Percentiles rank a stretch among this genome's conserved stretches.
These are phyloP conservation scores for Monilinia polystroma DNA, from an alignment of 2,329 filamentous ascomycete species.

Conservation along the genomic window DNA sequence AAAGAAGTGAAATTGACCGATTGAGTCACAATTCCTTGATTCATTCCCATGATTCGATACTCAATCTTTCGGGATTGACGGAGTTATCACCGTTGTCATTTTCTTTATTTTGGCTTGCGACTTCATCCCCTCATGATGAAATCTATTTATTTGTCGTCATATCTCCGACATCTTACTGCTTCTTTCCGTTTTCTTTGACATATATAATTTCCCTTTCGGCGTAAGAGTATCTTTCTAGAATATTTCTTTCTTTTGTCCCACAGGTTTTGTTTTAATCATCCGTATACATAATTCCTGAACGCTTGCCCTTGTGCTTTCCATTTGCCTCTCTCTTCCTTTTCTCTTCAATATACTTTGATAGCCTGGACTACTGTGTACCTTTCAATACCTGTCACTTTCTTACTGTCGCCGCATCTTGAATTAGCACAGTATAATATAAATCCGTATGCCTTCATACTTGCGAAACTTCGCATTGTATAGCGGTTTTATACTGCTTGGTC, in stretches of 20 bases:
- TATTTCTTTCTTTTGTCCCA: constrained; percentile 19
- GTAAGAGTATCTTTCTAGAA: constrained; percentile 11
- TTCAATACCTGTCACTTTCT: neutral
- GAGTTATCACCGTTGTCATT: neutral
- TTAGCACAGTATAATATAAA: neutral
- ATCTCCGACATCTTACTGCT: neutral
- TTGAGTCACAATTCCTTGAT: neutral
- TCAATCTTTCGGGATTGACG: neutral
- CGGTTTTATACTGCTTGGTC: constrained; percentile 24
- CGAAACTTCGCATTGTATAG: constrained; percentile 9
- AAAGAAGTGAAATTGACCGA: too few species aligned
- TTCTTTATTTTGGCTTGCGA: neutral
- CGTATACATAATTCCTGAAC: constrained; percentile 10
- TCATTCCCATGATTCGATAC: neutral
- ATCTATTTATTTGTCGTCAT: constrained; percentile 9
- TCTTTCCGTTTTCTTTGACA: neutral
- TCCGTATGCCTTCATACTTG: constrained; percentile 19
- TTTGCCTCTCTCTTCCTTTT: neutral
- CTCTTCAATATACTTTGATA: neutral
- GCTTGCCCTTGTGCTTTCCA: neutral
- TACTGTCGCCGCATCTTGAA: neutral
- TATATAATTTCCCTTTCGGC: neutral
- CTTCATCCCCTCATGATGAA: neutral
- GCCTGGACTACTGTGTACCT: neutral
- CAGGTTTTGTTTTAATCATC: constrained; percentile 19